Conservation (phyloP, 2,329 filamentous ascomycete species). For the Pyrenophora teres region DNA sequence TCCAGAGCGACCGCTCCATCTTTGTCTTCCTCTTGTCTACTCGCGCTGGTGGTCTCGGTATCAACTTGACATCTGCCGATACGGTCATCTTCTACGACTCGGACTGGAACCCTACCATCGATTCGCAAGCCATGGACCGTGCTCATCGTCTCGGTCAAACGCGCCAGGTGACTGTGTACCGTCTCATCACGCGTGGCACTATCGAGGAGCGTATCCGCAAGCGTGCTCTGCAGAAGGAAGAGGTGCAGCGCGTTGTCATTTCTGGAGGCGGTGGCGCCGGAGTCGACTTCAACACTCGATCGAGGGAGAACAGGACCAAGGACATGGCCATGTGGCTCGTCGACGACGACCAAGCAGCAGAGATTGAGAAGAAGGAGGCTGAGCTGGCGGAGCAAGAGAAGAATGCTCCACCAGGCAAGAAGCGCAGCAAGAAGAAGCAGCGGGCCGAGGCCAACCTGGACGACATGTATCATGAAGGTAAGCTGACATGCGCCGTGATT, state of each 20-base stretch:
- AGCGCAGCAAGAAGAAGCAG: constrained; percentile 69
- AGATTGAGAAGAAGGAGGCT: constrained; percentile 90
- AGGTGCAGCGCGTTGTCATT: constrained; percentile 96
- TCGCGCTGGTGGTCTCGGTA: constrained; percentile 94
- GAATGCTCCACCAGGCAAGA: constrained; percentile 46
- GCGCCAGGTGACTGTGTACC: constrained; percentile 93
- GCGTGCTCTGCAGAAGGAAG: constrained; percentile 95
- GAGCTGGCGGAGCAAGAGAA: constrained; percentile 73
- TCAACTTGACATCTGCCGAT: constrained; percentile 94
- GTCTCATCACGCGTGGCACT: constrained; percentile 92
- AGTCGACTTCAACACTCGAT: constrained; percentile 95
- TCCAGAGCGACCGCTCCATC: constrained; percentile 91
- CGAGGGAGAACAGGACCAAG: constrained; percentile 89
- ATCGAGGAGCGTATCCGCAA: constrained; percentile 98
- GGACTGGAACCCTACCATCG: constrained; percentile 99
- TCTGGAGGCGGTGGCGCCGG: constrained; percentile 80
- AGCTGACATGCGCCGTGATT: constrained; percentile 47
- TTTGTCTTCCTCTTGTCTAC: constrained; percentile 97
- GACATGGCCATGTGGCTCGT: constrained; percentile 99
- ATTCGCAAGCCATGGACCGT: constrained; percentile 98
- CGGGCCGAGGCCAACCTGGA: constrained; percentile 72
- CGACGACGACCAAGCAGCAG: constrained; percentile 92
- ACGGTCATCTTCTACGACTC: constrained; percentile 99
- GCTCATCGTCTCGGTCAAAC: constrained; percentile 97
- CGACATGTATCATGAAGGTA: constrained; percentile 99